Evolutionary conservation across 73 alveolate species (phyloP).

Genomic region (Blepharisma japonicum): DNA sequence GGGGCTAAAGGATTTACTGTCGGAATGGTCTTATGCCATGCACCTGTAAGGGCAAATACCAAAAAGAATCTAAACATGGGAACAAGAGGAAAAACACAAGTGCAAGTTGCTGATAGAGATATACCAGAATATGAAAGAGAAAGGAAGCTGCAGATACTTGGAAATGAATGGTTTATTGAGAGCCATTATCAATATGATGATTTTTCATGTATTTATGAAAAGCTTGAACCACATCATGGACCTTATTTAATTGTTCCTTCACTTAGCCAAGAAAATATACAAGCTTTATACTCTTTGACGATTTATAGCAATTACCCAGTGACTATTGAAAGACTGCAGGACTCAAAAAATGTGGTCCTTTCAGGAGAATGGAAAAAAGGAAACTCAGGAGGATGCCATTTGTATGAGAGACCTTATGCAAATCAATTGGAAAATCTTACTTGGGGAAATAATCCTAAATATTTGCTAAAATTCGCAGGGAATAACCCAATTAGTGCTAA

Average conservation of each 20-base stretch:
- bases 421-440: slow-evolving; percentile 63
- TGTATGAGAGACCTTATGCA: slow-evolving; percentile 74
- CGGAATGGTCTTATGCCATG: slow-evolving; percentile 54
- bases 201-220: slow-evolving; percentile 77
- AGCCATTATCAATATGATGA: slow-evolving; percentile 69
- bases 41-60: slow-evolving; percentile 35
- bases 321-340: slow-evolving; percentile 69
- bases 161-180: slow-evolving; percentile 77
- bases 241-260: slow-evolving; percentile 87
- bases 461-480: slow-evolving; percentile 54
- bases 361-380: slow-evolving; percentile 81
- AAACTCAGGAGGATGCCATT: slow-evolving; percentile 86
- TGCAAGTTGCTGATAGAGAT: slow-evolving; percentile 7
- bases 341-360: slow-evolving; percentile 64
- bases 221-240: slow-evolving; percentile 78
- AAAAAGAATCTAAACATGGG: slow-evolving; percentile 33
- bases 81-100: slow-evolving; percentile 6
- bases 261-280: slow-evolving; percentile 53
- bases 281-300: slow-evolving; percentile 71
- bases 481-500: slow-evolving; percentile 58
- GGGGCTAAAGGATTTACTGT: slow-evolving; percentile 46
- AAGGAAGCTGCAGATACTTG: slow-evolving; percentile 70
- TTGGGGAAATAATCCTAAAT: slow-evolving; percentile 81
- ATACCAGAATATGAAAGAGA: slow-evolving; percentile 42
- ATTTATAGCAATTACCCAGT: slow-evolving; percentile 76